phyloP scores from a whole-genome alignment of 1,139 yeast genomes.

The Suhomyces atakaporum region DNA sequence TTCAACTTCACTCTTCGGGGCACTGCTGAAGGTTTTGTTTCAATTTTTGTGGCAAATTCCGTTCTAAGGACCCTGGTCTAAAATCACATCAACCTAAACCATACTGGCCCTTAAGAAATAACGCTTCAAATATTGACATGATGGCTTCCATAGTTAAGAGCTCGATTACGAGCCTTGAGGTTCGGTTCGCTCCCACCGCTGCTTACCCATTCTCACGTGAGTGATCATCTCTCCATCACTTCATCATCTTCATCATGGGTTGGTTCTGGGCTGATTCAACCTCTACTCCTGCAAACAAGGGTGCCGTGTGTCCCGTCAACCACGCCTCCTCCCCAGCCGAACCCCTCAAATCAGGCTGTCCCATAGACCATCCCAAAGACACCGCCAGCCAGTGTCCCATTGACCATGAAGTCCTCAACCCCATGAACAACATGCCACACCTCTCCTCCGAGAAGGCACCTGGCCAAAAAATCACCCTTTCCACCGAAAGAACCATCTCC shows the following conservation, averaged over 20 bases:
- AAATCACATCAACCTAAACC: no score
- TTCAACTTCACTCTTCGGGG: no score
- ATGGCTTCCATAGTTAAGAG: no score
- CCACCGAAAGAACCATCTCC: conserved; percentile 82
- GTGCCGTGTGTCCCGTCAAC: conserved; percentile 14
- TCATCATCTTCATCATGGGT: conserved; percentile 53
- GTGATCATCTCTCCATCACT: not conserved
- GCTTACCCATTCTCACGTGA: not conserved
- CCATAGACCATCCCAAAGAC: conserved; percentile 16
- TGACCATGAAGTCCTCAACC: conserved; percentile 53
- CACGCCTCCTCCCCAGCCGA: conserved; percentile 5
- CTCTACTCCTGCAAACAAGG: conserved; percentile 6
- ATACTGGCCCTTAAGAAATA: no score
- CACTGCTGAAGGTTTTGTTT: no score
- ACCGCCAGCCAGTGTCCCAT: conserved; percentile 22
- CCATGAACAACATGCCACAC: conserved; percentile 88
- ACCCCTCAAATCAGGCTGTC: conserved; percentile 25
- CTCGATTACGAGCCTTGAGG: no score
- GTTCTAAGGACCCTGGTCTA: no score
- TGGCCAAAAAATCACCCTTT: conserved; percentile 75
- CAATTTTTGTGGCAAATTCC: no score
- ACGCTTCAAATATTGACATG: no score
- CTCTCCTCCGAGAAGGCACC: conserved; percentile 70
- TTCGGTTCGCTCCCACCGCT: no score
- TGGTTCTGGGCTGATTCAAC: conserved; percentile 72